Evolutionary conservation across 1,284 basidiomycete species (phyloP).

Genomic region (Ustilago lituana): DNA sequence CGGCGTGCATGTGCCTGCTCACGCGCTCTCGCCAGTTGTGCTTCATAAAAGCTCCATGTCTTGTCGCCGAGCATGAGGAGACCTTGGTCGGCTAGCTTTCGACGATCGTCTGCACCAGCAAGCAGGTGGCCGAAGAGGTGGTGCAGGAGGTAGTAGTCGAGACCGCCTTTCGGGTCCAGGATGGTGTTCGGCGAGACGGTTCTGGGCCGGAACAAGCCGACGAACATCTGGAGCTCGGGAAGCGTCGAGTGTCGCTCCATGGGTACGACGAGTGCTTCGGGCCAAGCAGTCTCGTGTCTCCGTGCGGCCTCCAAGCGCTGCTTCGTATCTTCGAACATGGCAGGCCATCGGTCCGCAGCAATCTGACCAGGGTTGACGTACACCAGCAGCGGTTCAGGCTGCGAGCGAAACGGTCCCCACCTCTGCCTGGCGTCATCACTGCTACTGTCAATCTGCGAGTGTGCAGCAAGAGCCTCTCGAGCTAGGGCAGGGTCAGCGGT

Average conservation of each 20-base stretch:
- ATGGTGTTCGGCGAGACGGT: slow-evolving; percentile 50
- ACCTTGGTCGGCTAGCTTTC: slow-evolving; percentile 28
- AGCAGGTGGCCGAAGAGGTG: slow-evolving; percentile 43
- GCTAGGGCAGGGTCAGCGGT: not conserved
- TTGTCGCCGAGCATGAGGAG: slow-evolving; percentile 35
- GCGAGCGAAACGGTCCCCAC: slow-evolving; percentile 27
- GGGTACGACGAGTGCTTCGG: slow-evolving; percentile 68
- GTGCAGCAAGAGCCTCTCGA: slow-evolving; percentile 23
- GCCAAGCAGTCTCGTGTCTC: slow-evolving; percentile 36
- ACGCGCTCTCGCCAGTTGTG: slow-evolving; percentile 25
- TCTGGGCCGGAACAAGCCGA: slow-evolving; percentile 74
- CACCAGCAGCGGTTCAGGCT: slow-evolving; percentile 35
- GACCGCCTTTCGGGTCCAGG: slow-evolving; percentile 33
- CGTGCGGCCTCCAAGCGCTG: slow-evolving; percentile 67
- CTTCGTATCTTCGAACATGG: slow-evolving; percentile 72
- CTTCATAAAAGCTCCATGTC: slow-evolving; percentile 43
- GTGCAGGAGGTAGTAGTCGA: slow-evolving; percentile 48
- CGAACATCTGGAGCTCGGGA: slow-evolving; percentile 82
- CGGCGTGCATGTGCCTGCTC: slow-evolving; percentile 20
- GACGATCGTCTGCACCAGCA: slow-evolving; percentile 16
- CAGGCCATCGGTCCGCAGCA: slow-evolving; percentile 72
- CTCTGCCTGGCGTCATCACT: slow-evolving; percentile 16
- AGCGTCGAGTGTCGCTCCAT: slow-evolving; percentile 84
- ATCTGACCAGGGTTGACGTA: slow-evolving; percentile 52
- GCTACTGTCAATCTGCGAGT: slow-evolving; percentile 29